phyloP scores from a whole-genome alignment of 192 early-diverging fungal genomes.

The Coemansia sp. region DNA sequence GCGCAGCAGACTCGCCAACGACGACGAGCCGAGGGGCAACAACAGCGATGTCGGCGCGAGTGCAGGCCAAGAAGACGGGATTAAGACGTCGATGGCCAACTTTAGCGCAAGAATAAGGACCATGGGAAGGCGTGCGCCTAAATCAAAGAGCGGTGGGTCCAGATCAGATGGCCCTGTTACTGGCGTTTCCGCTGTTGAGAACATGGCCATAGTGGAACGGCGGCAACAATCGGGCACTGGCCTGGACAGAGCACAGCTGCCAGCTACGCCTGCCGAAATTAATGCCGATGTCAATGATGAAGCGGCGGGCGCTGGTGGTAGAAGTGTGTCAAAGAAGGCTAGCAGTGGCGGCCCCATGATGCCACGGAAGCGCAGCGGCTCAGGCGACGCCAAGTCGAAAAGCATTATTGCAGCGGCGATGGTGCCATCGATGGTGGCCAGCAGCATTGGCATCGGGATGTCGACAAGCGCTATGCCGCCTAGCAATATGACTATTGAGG shows the following conservation, averaged over 20 bases:
- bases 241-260: neutral
- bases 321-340: neutral
- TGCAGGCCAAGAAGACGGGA: constrained; percentile 12
- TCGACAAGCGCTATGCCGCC: constrained; percentile 54
- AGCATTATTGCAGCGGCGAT: constrained; percentile 47
- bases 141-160: neutral
- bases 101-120: constrained; percentile 33
- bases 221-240: neutral
- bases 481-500: constrained; percentile 54
- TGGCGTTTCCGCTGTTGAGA: neutral
- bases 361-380: constrained; percentile 39
- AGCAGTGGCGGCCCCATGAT: neutral
- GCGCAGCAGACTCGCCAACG: constrained; percentile 44
- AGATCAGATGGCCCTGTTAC: neutral
- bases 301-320: neutral
- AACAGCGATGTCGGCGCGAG: neutral
- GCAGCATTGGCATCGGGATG: constrained; percentile 56
- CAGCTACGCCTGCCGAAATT: neutral
- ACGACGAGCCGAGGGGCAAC: neutral
- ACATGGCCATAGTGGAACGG: neutral
- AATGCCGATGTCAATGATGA: neutral
- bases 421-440: constrained; percentile 54
- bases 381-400: constrained; percentile 27
- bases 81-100: constrained; percentile 33
- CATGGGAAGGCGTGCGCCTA: neutral